Evolutionary conservation across 768 basidiomycete species (phyloP).

Genomic region (Galerina marginata): DNA sequence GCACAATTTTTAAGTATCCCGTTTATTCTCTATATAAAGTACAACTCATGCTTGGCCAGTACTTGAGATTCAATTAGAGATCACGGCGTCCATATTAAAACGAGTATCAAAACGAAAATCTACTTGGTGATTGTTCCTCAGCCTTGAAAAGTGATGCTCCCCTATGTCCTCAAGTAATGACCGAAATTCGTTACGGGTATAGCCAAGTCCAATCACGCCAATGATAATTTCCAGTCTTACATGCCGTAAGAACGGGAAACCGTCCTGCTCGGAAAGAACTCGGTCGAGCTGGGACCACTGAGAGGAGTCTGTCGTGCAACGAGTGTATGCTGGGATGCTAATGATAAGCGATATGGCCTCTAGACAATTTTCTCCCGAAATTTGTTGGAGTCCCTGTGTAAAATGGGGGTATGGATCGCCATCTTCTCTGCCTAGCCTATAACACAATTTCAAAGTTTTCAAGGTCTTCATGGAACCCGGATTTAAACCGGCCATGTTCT

Average conservation of each 20-base stretch:
- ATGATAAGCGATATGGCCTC: background rate
- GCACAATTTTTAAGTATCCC: no score
- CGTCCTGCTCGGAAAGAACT: background rate
- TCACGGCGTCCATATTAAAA: no score
- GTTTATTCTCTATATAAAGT: no score
- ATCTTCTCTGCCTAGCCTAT: no score
- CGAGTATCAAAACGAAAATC: background rate
- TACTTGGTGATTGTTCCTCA: background rate
- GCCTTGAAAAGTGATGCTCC: background rate
- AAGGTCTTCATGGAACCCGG: no score
- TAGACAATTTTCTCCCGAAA: background rate
- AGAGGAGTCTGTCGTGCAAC: constrained; percentile 1
- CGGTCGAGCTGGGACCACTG: constrained; percentile 7
- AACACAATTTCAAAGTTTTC: no score
- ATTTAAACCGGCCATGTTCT: no score
- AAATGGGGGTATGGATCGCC: background rate
- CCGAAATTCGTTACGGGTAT: background rate
- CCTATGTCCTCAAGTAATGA: background rate
- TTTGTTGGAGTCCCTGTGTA: background rate
- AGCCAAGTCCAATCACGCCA: background rate
- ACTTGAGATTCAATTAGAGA: no score
- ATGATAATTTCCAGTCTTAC: background rate
- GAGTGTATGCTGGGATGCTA: background rate
- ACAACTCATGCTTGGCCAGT: no score
- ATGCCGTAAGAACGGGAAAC: background rate